Evolutionary conservation across 345 rosid species (phyloP), one percentile per base, ranked within the genome.

Genomic region (Alliaria petiolata): DNA sequence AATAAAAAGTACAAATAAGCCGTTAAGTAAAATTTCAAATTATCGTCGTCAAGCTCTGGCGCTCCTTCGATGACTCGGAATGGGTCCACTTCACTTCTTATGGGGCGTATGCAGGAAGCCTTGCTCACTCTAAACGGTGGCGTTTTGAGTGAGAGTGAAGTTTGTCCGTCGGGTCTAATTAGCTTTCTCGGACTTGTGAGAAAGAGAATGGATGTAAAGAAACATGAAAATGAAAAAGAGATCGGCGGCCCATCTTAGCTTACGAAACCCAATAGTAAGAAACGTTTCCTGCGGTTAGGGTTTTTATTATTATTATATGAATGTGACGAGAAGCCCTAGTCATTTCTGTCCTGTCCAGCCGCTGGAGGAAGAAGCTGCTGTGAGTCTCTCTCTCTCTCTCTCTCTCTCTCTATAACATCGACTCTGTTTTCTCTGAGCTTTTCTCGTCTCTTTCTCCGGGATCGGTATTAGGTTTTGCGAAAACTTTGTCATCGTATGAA

Each of bases 41-140:
- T 31, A 5, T 16, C 13, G 22, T 59, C 11, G 55, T 43, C 25
- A 52, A 50, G 39, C 78, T n/a, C 20, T 53, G 25, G 13, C 36
- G 61, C 71, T 67, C 73, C 68, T 67, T 67, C 62, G 38, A 56
- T 59, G 62, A 49, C 45, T 49, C 43, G 1, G 5, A 40, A 4
- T 15, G 62, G 69, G 69, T 15, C 78, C 52, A 61, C 54, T 13
- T 53, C 46, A 49, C 19, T 47, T 45, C 10, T 9, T 25, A 22
- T 11, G 17, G 34, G 49, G 78, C 61, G 69, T 67, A 0, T 35
- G 19, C 13, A 28, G 63, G 68, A 67, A 75, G 74, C 78, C 78
- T 33, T 60, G 17, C 30, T 3, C 25, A 22, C 25, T 22, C 1
- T 22, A 22, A 22, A 22, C 25, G 25, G 10, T 56, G n/a, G 28